Percentiles rank a stretch among this genome's conserved stretches.
phyloP scores from a whole-genome alignment of 257 asterid genomes.

The Handroanthus guayacan region DNA sequence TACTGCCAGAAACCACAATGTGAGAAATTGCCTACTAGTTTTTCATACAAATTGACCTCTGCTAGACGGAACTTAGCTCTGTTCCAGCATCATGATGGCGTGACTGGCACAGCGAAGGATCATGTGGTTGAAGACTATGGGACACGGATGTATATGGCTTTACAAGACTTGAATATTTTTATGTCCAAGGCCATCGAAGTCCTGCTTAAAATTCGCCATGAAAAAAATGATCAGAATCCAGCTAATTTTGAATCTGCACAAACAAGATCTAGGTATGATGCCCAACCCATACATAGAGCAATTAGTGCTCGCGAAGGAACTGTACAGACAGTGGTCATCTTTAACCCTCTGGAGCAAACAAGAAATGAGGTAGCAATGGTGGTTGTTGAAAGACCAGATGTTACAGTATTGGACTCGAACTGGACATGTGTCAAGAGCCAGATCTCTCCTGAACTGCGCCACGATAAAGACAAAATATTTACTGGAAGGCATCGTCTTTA shows the following conservation, averaged over 20 bases:
- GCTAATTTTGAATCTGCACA: conserved; percentile 91
- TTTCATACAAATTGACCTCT: conserved; percentile 83
- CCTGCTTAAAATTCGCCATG: conserved; percentile 83
- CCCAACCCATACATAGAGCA: conserved; percentile 73
- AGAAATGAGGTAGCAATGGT: conserved; percentile 88
- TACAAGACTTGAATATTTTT: conserved; percentile 85
- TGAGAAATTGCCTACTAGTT: conserved; percentile 85
- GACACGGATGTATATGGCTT: conserved; percentile 85
- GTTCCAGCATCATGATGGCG: conserved; percentile 99
- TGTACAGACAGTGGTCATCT: conserved; percentile 84
- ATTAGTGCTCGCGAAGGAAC: conserved; percentile 84
- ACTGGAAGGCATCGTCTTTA: conserved; percentile 89
- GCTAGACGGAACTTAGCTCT: conserved; percentile 95
- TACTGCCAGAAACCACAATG: conserved; percentile 87
- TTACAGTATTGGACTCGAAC: conserved; percentile 89
- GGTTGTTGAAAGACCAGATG: conserved; percentile 87
- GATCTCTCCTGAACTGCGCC: conserved; percentile 82
- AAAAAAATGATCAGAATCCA: conserved; percentile 76
- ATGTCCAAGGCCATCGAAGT: conserved; percentile 92
- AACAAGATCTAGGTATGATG: conserved; percentile 80
- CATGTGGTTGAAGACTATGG: conserved; percentile 96
- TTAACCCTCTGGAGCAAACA: conserved; percentile 86
- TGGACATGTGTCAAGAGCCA: conserved; percentile 99
- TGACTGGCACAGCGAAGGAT: conserved; percentile 96
- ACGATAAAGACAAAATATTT: conserved; percentile 55